These are phyloP conservation scores for Fomitopsis serialis DNA, from an alignment of 768 basidiomycete genomes.

Conservation along the genomic window DNA sequence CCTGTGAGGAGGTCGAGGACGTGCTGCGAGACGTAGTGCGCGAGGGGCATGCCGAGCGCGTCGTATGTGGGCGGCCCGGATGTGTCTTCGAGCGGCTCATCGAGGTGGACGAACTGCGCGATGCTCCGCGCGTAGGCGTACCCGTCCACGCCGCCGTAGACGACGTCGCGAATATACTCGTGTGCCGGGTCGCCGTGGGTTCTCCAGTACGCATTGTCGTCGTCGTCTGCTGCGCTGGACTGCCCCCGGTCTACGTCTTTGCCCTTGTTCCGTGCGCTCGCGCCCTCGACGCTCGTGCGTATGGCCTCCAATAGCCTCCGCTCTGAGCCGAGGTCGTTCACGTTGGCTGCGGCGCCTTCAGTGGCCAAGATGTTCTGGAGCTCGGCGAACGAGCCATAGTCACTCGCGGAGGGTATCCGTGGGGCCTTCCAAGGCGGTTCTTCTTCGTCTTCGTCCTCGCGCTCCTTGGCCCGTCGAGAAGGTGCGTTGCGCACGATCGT, in stretches of 20 bases:
- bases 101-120: constrained; percentile 57
- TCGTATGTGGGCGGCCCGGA: constrained; percentile 6
- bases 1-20: constrained; percentile 36
- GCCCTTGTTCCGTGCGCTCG: not conserved
- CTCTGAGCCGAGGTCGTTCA: constrained; percentile 23
- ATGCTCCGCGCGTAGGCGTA: constrained; percentile 72
- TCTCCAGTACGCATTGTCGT: constrained; percentile 40
- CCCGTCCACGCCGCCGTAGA: constrained; percentile 76
- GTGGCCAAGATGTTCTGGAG: constrained; percentile 38
- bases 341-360: constrained; percentile 12
- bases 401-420: constrained; percentile 48
- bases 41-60: constrained; percentile 29
- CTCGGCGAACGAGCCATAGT: constrained; percentile 58
- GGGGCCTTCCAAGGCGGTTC: constrained; percentile 40
- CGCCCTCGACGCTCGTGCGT: constrained; percentile 14
- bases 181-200: constrained; percentile 49
- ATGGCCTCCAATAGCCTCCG: constrained; percentile 21
- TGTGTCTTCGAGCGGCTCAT: constrained; percentile 9
- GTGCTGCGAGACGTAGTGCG: constrained; percentile 35
- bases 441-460: constrained; percentile 42
- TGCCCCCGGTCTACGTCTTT: not conserved
- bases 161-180: constrained; percentile 64
- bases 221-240: constrained; percentile 1
- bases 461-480: constrained; percentile 41
- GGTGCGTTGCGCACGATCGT: constrained; percentile 46